Percentiles rank a stretch among this genome's conserved stretches.
These are phyloP conservation scores for Cerrena zonata DNA, from an alignment of 1,284 basidiomycete genomes.

Conservation along the genomic window DNA sequence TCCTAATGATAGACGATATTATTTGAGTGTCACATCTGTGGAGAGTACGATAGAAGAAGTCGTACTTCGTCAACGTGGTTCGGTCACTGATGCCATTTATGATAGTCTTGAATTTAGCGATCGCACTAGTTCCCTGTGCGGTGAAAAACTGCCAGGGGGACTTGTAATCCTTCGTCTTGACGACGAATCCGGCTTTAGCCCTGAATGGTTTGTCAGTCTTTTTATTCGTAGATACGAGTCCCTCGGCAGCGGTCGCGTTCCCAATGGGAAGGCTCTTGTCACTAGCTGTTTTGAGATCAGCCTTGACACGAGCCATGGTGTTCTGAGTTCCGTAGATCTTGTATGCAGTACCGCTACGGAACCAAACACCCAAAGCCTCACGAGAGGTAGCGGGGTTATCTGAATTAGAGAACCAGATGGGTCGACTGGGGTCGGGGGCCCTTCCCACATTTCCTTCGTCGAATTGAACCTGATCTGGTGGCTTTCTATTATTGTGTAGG, in stretches of 20 bases:
- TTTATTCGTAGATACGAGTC: not conserved
- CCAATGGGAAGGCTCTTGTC: not conserved
- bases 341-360: not conserved
- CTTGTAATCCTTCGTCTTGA: not conserved
- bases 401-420: not conserved
- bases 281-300: not conserved
- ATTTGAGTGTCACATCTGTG: not conserved
- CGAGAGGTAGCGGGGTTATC: not conserved
- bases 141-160: not conserved
- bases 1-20: not conserved
- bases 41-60: not conserved
- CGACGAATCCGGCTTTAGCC: not conserved
- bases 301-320: not conserved
- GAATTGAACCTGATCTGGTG: not conserved
- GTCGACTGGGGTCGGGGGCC: not conserved
- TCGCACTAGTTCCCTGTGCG: not conserved
- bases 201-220: not conserved
- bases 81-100: not conserved
- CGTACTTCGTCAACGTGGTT: not conserved
- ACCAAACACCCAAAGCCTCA: slow-evolving; percentile 6
- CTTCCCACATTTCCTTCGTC: not conserved
- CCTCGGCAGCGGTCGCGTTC: not conserved
- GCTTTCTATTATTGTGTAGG: too few relatives aligned
- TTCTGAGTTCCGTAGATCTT: slow-evolving; percentile 6
- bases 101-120: not conserved